A percentile compares a stretch with the other conserved stretches of the same genome.
Evolutionary conservation across 225 moss, liverwort and hornwort genomes (phyloP).

Genomic region (Sphagnum tenellum): DNA sequence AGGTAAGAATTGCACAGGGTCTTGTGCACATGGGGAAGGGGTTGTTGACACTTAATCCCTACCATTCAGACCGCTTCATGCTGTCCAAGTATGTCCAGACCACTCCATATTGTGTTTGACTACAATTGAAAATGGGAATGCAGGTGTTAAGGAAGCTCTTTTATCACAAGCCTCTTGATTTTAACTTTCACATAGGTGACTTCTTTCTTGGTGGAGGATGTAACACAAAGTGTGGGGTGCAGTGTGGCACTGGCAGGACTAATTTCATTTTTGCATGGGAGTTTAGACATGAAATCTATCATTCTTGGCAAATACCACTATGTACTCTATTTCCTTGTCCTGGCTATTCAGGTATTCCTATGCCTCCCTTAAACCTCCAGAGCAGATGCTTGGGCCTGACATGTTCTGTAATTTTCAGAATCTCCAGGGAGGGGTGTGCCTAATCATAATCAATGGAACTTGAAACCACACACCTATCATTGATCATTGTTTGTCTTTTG

Average conservation of each 20-base stretch:
- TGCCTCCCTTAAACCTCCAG: background rate
- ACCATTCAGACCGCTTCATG: conserved; percentile 96
- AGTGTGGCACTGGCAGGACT: conserved; percentile 92
- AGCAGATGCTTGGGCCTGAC: background rate
- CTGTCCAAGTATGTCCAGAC: conserved; percentile 65
- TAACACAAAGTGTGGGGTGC: conserved; percentile 18
- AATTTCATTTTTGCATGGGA: conserved; percentile 88
- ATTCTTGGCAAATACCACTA: conserved; percentile 97
- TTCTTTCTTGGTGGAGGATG: background rate
- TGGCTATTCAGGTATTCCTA: conserved; percentile 87
- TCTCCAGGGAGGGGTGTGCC: too few relatives aligned
- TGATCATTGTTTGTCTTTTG: too few relatives aligned
- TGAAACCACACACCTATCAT: too few relatives aligned
- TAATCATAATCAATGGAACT: too few relatives aligned
- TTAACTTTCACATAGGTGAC: background rate
- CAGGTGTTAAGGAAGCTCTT: too few relatives aligned
- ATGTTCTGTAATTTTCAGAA: too few relatives aligned
- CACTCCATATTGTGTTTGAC: too few relatives aligned
- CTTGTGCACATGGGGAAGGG: conserved; percentile 99
- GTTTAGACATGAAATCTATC: conserved; percentile 91
- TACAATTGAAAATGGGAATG: too few relatives aligned
- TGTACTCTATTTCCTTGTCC: conserved; percentile 86
- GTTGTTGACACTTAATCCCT: conserved; percentile 81
- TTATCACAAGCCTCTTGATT: too few relatives aligned
- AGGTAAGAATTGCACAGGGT: conserved; percentile 99